phyloP scores from a whole-genome alignment of 2,329 filamentous ascomycete species.

The Neonectria sp. region DNA sequence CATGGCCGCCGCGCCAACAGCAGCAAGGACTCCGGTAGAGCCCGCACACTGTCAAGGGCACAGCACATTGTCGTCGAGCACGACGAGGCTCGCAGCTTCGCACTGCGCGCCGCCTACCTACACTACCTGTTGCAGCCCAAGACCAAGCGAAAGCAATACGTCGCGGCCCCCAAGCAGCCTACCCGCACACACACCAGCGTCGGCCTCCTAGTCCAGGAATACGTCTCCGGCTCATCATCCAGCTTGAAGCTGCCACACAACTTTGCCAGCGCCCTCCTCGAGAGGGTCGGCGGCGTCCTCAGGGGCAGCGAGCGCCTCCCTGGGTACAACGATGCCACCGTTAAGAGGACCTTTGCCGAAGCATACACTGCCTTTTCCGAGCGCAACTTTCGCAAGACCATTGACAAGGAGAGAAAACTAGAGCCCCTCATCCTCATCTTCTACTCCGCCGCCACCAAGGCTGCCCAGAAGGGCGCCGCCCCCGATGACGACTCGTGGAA shows the following conservation, averaged over 20 bases:
- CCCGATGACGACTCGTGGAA: conserved; percentile 92
- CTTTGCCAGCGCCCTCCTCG: conserved; percentile 70
- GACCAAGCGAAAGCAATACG: conserved; percentile 90
- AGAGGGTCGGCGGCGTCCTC: conserved; percentile 85
- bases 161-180: conserved; percentile 75
- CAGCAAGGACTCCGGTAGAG: conserved; percentile 59
- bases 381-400: conserved; percentile 86
- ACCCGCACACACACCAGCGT: conserved; percentile 79
- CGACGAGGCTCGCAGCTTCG: conserved; percentile 93
- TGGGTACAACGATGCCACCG: conserved; percentile 89
- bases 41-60: conserved; percentile 62
- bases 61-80: conserved; percentile 67
- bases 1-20: conserved; percentile 62
- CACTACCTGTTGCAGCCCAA: conserved; percentile 94
- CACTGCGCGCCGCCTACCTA: conserved; percentile 91
- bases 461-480: conserved; percentile 79
- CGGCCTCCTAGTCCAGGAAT: conserved; percentile 90
- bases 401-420: conserved; percentile 93
- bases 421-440: conserved; percentile 97
- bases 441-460: conserved; percentile 94
- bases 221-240: conserved; percentile 68
- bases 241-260: conserved; percentile 71
- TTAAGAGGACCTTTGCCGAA: conserved; percentile 94
- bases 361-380: conserved; percentile 96
- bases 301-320: conserved; percentile 86